Evolutionary conservation across 192 early-diverging fungal species (phyloP).

Genomic region (Entophlyctis luteolus): DNA sequence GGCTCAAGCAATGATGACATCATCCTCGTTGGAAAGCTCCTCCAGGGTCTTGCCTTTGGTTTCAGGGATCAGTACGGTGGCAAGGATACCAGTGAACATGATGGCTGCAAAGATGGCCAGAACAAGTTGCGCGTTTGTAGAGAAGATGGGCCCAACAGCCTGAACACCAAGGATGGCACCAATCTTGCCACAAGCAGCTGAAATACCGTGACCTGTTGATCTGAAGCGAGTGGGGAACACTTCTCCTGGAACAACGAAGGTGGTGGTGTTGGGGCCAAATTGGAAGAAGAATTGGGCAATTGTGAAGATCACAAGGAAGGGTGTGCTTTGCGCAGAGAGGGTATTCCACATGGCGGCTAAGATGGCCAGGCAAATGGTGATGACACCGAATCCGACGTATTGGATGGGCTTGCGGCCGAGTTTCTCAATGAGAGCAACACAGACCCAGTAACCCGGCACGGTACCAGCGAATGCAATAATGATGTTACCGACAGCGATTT

Average conservation of each 20-base stretch:
- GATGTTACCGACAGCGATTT: constrained; percentile 75
- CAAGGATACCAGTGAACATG: constrained; percentile 56
- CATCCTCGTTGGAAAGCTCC: constrained; percentile 46
- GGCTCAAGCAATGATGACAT: too few species aligned
- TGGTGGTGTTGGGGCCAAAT: constrained; percentile 93
- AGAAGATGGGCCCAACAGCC: constrained; percentile 41
- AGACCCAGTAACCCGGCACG: constrained; percentile 94
- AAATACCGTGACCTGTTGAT: constrained; percentile 75
- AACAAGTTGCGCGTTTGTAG: constrained; percentile 15
- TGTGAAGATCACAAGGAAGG: constrained; percentile 48
- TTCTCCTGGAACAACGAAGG: constrained; percentile 72
- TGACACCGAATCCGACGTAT: constrained; percentile 78
- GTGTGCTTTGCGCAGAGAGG: constrained; percentile 10
- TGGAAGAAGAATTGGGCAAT: constrained; percentile 71
- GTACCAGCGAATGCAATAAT: constrained; percentile 68
- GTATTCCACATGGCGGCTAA: constrained; percentile 34
- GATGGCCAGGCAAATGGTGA: constrained; percentile 69
- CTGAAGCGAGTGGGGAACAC: constrained; percentile 73
- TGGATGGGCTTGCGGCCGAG: constrained; percentile 92
- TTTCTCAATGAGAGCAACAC: constrained; percentile 82
- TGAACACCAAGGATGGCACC: constrained; percentile 66
- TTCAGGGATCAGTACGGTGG: constrained; percentile 70
- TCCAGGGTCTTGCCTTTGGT: constrained; percentile 73
- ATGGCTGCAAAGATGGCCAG: constrained; percentile 32
- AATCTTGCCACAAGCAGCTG: constrained; percentile 71